phyloP scores from a whole-genome alignment of 2,329 filamentous ascomycete genomes.

The Colletotrichum viniferum region DNA sequence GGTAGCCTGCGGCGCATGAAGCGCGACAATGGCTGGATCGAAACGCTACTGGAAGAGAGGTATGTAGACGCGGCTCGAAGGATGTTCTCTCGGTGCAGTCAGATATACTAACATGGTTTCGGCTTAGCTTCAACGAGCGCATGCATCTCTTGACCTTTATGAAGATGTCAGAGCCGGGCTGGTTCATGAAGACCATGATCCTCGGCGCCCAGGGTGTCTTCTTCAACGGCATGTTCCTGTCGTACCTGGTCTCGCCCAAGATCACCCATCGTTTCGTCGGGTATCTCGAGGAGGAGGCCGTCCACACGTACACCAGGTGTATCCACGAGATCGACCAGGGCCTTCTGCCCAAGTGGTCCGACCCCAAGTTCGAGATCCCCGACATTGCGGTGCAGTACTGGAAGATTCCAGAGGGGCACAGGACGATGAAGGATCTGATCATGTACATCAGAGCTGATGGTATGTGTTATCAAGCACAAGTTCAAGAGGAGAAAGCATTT shows the following conservation, averaged over 20 bases:
- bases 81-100: not conserved
- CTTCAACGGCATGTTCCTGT: conserved; percentile 91
- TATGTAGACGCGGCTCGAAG: conserved; percentile 92
- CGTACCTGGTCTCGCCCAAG: conserved; percentile 84
- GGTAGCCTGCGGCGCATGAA: conserved; percentile 84
- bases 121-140: not conserved
- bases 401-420: conserved; percentile 85
- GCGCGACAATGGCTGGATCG: conserved; percentile 96
- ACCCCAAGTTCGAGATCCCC: conserved; percentile 73
- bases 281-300: conserved; percentile 96
- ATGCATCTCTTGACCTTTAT: conserved; percentile 77
- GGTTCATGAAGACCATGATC: conserved; percentile 92
- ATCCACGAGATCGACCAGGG: conserved; percentile 87
- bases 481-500: not conserved
- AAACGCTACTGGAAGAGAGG: conserved; percentile 86
- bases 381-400: conserved; percentile 92
- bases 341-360: conserved; percentile 80
- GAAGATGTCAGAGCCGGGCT: conserved; percentile 76
- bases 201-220: conserved; percentile 93
- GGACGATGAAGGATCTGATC: conserved; percentile 85
- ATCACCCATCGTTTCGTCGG: conserved; percentile 96
- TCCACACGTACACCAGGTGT: conserved; percentile 91
- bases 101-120: not conserved
- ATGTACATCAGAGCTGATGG: conserved; percentile 84
- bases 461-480: not conserved